Conservation (phyloP, 2,329 filamentous ascomycete genomes). For the Sporothrix mexicana region DNA sequence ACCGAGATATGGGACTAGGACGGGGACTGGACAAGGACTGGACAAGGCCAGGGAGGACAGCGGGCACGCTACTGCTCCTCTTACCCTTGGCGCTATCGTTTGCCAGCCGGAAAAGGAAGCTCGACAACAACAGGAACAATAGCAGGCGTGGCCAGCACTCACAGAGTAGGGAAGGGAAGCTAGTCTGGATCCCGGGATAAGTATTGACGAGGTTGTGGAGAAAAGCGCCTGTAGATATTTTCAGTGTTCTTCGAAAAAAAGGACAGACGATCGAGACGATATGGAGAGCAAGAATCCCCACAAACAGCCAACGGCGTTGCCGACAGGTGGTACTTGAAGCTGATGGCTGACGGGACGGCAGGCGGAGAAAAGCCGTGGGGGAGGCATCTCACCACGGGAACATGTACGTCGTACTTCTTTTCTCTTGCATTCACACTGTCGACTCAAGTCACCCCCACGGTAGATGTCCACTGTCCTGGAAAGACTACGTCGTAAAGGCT, state of each 20-base stretch:
- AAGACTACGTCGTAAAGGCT: too few relatives aligned
- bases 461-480: too few relatives aligned
- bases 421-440: too few relatives aligned
- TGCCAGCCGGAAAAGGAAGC: slow-evolving; percentile 28
- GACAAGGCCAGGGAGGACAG: background rate
- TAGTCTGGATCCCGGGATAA: slow-evolving; percentile 8
- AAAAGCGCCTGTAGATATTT: background rate
- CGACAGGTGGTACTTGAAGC: slow-evolving; percentile 25
- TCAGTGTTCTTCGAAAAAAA: too few relatives aligned
- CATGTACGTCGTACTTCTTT: too few relatives aligned
- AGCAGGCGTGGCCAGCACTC: background rate
- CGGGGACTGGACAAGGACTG: background rate
- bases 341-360: background rate
- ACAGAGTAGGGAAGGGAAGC: background rate
- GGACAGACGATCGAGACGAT: too few relatives aligned
- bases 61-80: slow-evolving; percentile 1
- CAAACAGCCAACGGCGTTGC: slow-evolving; percentile 30
- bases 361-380: slow-evolving; percentile 4
- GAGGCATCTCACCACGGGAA: background rate
- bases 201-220: background rate
- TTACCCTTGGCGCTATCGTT: slow-evolving; percentile 26
- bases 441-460: slow-evolving; percentile 17
- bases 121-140: background rate
- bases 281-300: too few relatives aligned
- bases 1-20: slow-evolving; percentile 3